Conservation (phyloP, 192 early-diverging fungal species). For the Umbelopsis vinacea region DNA sequence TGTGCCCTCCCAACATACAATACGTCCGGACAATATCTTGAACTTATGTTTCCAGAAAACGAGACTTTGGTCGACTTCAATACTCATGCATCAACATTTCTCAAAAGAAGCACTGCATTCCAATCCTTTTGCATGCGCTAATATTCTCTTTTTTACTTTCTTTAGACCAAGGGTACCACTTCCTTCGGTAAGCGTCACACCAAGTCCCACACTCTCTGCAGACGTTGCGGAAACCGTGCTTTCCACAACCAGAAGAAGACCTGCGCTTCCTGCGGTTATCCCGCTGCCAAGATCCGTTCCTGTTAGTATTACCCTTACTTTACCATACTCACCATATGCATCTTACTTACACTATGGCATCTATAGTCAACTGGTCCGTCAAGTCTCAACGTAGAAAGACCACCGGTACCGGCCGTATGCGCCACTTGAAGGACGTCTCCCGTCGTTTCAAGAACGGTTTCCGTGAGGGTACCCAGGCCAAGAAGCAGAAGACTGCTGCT, state of each 20-base stretch:
- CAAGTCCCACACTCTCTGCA: conserved; percentile 98
- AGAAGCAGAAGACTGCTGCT: conserved; percentile 35
- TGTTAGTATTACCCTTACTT: conserved; percentile 57
- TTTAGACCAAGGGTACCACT: conserved; percentile 94
- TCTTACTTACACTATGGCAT: conserved; percentile 33
- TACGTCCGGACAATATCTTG: no score
- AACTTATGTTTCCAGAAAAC: no score
- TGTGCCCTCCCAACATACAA: no score
- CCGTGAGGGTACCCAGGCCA: conserved; percentile 70
- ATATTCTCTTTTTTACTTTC: not conserved
- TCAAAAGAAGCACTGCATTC: no score
- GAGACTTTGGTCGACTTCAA: no score
- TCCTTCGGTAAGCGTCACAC: conserved; percentile 99
- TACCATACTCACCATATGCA: not conserved
- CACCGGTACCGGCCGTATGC: conserved; percentile 97
- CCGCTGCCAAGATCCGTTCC: conserved; percentile 92
- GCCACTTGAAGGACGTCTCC: conserved; percentile 88
- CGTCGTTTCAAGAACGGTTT: conserved; percentile 98
- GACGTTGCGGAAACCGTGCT: conserved; percentile 92
- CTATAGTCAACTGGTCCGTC: conserved; percentile 86
- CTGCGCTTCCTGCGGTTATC: conserved; percentile 98
- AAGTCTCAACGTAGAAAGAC: conserved; percentile 98
- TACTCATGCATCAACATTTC: no score
- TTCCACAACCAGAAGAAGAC: conserved; percentile 99
- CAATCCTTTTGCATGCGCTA: not conserved